Conservation (phyloP, 805 yeast species). For the Blastobotrys mokoenaii region DNA sequence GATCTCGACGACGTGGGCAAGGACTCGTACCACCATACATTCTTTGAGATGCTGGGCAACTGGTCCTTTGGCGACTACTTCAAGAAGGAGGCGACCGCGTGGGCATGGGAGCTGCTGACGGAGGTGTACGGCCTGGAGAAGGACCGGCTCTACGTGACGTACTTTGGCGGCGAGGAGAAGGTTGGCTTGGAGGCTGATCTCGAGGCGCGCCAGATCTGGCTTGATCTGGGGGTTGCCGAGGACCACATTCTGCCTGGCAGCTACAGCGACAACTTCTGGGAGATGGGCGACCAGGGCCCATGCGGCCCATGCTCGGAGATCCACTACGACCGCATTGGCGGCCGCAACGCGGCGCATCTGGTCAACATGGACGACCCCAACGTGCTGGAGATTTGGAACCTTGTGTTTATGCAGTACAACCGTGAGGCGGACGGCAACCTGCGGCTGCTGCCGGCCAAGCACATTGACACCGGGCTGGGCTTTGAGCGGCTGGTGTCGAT, state of each 20-base stretch:
- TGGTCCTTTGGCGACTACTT: constrained; percentile 99
- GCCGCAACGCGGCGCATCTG: constrained; percentile 84
- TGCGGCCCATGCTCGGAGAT: constrained; percentile 99
- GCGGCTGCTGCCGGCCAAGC: constrained; percentile 83
- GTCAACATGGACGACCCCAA: constrained; percentile 98
- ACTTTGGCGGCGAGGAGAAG: constrained; percentile 86
- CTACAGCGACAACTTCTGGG: constrained; percentile 95
- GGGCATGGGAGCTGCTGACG: constrained; percentile 89
- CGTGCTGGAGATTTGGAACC: constrained; percentile 96
- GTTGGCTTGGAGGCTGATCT: constrained; percentile 85
- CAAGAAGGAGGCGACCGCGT: constrained; percentile 84
- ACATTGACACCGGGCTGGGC: constrained; percentile 98
- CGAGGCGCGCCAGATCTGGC: constrained; percentile 88
- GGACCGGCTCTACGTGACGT: constrained; percentile 85
- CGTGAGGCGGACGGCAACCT: constrained; percentile 82
- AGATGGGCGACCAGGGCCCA: constrained; percentile 99
- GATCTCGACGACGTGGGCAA: constrained; percentile 98
- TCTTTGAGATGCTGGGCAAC: constrained; percentile 98
- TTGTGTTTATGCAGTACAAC: constrained; percentile 94
- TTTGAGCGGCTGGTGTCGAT: constrained; percentile 95
- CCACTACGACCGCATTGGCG: constrained; percentile 97
- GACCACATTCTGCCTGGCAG: constrained; percentile 91
- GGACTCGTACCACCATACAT: constrained; percentile 97
- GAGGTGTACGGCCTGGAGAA: constrained; percentile 69
- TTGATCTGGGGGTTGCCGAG: constrained; percentile 77